These are phyloP conservation scores for Camellia oleifera DNA, from an alignment of 179 eudicot genomes.

Conservation along the genomic window DNA sequence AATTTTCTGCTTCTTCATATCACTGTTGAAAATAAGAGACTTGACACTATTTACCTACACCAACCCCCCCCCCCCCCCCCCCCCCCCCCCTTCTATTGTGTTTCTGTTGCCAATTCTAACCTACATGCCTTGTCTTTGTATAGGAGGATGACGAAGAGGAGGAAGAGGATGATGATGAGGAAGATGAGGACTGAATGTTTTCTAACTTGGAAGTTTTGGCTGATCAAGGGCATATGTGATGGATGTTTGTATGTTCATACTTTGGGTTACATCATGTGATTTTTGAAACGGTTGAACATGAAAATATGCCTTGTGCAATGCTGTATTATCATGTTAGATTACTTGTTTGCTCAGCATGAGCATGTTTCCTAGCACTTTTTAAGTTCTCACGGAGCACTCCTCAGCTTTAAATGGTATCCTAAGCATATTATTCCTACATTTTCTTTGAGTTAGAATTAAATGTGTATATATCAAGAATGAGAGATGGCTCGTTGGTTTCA, in stretches of 20 bases:
- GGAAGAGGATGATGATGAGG: slow-evolving; percentile 32
- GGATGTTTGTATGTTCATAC: slow-evolving; percentile 16
- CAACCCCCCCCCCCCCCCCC: too few relatives aligned
- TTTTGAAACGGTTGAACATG: slow-evolving; percentile 6
- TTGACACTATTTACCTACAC: neutral
- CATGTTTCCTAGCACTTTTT: neutral
- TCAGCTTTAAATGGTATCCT: neutral
- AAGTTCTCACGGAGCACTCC: neutral
- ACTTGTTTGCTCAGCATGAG: neutral
- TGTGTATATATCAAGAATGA: neutral
- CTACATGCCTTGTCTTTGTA: neutral
- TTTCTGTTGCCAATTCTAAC: neutral
- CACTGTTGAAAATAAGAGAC: neutral
- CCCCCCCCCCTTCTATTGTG: too few relatives aligned
- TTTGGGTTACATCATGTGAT: neutral
- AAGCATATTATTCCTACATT: neutral
- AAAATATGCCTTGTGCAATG: neutral
- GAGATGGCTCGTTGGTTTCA: neutral
- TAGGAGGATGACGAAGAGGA: slow-evolving; percentile 41
- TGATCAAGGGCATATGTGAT: slow-evolving; percentile 10
- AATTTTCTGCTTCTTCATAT: neutral
- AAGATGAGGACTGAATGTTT: slow-evolving; percentile 33
- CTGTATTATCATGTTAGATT: slow-evolving; percentile 6
- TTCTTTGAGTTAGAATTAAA: neutral
- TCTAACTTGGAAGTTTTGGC: slow-evolving; percentile 3